These are phyloP conservation scores for Myrmaecium sp. DNA, from an alignment of 2,329 filamentous ascomycete species.

Conservation along the genomic window DNA sequence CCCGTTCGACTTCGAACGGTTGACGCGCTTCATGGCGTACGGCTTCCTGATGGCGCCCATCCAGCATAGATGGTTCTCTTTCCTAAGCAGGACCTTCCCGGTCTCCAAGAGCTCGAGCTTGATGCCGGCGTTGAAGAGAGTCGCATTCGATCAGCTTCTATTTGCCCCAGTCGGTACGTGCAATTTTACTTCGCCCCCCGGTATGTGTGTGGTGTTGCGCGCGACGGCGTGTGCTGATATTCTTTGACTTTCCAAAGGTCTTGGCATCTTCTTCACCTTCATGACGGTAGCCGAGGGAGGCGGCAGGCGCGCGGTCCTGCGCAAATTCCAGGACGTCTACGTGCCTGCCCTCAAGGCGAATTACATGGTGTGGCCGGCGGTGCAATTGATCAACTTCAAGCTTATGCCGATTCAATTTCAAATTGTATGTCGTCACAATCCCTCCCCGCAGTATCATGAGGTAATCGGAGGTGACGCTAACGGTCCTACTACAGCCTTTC, in stretches of 20 bases:
- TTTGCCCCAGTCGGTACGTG: conserved; percentile 70
- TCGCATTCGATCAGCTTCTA: conserved; percentile 80
- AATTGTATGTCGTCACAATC: conserved; percentile 49
- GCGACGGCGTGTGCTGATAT: not conserved
- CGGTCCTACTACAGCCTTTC: conserved; percentile 50
- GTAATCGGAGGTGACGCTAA: conserved; percentile 1
- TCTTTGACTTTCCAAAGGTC: conserved; percentile 28
- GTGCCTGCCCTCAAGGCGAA: conserved; percentile 90
- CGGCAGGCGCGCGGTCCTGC: conserved; percentile 56
- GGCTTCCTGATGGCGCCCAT: conserved; percentile 91
- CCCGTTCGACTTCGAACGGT: conserved; percentile 86
- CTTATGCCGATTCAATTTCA: conserved; percentile 92
- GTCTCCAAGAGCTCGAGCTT: conserved; percentile 62
- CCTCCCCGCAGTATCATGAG: not conserved
- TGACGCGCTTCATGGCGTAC: conserved; percentile 93
- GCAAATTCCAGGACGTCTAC: conserved; percentile 89
- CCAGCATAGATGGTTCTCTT: conserved; percentile 91
- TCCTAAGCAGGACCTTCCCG: conserved; percentile 68
- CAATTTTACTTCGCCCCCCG: not conserved
- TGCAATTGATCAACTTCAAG: conserved; percentile 93
- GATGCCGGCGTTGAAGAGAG: conserved; percentile 68
- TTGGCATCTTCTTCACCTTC: conserved; percentile 80
- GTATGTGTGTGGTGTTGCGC: not conserved
- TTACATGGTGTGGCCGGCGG: conserved; percentile 84
- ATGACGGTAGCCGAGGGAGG: conserved; percentile 96